These are phyloP conservation scores for Arxiozyma telluris DNA, from an alignment of 1,139 yeast species.

Conservation along the genomic window DNA sequence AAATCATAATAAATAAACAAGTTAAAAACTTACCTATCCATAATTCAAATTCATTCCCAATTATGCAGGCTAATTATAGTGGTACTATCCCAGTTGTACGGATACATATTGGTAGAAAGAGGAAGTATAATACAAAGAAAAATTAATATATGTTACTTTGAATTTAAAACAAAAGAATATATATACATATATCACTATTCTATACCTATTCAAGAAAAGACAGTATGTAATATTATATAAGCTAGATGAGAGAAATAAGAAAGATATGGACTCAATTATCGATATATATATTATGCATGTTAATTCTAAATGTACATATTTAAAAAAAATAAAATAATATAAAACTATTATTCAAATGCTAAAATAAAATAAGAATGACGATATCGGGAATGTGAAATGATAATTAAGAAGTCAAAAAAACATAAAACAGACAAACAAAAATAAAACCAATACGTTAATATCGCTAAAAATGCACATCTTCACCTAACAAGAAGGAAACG, in stretches of 20 bases:
- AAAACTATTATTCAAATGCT: background rate
- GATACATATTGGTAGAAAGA: conserved; percentile 27
- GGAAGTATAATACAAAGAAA: conserved; percentile 26
- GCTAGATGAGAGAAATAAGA: background rate
- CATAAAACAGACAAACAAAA: background rate
- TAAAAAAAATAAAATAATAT: background rate
- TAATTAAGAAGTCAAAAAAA: background rate
- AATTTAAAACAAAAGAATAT: background rate
- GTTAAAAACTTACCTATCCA: conserved; percentile 21
- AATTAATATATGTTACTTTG: background rate
- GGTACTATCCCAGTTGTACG: conserved; percentile 71
- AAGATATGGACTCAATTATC: background rate
- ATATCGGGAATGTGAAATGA: background rate
- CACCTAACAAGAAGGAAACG: conserved; percentile 57
- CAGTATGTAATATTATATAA: background rate
- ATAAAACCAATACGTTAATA: background rate
- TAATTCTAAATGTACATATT: background rate
- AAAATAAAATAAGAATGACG: background rate
- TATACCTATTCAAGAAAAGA: background rate
- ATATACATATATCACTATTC: background rate
- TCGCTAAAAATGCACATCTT: conserved; percentile 47
- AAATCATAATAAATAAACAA: conserved; percentile 33
- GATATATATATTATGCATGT: background rate
- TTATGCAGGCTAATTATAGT: conserved; percentile 60
- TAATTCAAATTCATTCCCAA: conserved; percentile 43